Evolutionary conservation across 768 basidiomycete genomes (phyloP), one percentile per base, ranked within the genome.

Genomic region (Calocybe gangraenosa): DNA sequence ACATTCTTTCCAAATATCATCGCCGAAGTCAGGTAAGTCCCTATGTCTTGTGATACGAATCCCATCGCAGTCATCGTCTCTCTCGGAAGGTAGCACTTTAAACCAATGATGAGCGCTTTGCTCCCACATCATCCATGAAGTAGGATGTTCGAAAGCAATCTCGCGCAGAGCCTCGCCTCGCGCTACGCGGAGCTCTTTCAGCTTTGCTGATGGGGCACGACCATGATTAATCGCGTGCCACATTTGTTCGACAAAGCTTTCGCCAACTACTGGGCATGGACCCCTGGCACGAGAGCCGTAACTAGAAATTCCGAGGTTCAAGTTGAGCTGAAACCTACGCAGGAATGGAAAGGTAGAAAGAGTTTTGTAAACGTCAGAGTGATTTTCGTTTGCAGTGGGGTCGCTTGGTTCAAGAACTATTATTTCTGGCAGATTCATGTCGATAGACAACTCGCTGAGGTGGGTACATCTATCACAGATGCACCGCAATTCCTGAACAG

Each of bases 1-100:
- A 14, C 8, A 32, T 14, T 41, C 40, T 41, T 30, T 41, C 40
- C 40, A 41, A 3, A 30, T 19, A 32, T 41, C 40, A 15, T 41
- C 11, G 7, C 19, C n/a, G 14, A 41, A 41, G 15, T 41, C 40
- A 15, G 30, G 30, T 15, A 21, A 10, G 20, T 41, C 40, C 3
- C 11, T 31, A 17, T 41, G 19, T 17, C 14, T 8, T 1, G 30
- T 19, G 11, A 30, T 32, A 17, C 8, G 10, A 30, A 41, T 32
- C 11, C 17, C 7, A 11, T 41, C 17, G 3, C 18, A 10, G 11
- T 41, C 30, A 18, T 41, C 40, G 17, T 41, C 40, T 32, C 39
- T 28, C 28, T 40, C 39, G n/a, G 23, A 3, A 2, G 39, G 22
- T 3, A 23, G 17, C 25, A 22, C 21, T 23, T 25, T 40, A 2